A percentile compares a stretch with the other conserved stretches of the same genome.
Evolutionary conservation across 257 asterid species (phyloP).

Genomic region (Primulina huaijiensis): DNA sequence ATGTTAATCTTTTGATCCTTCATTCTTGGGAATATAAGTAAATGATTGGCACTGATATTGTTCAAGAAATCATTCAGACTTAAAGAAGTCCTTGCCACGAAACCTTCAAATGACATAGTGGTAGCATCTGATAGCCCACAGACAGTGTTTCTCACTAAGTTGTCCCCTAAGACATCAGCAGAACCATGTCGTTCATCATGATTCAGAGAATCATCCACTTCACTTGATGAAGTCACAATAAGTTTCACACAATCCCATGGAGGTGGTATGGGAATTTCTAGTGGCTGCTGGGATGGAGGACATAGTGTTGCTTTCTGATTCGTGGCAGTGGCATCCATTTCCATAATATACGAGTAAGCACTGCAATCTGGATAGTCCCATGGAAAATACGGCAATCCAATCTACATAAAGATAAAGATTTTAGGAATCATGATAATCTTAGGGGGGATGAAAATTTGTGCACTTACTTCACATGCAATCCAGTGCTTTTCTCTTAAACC

Average conservation of each 20-base stretch:
- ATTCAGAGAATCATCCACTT: slow-evolving; percentile 22
- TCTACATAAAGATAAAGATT: slow-evolving; percentile 41
- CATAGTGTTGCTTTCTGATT: slow-evolving; percentile 37
- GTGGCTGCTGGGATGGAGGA: slow-evolving; percentile 52
- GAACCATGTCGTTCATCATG: slow-evolving; percentile 25
- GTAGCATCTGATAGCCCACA: slow-evolving; percentile 20
- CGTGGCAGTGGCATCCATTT: slow-evolving; percentile 41
- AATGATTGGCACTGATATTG: slow-evolving; percentile 27
- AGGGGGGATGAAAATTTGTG: not conserved
- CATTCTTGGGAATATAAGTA: slow-evolving; percentile 53
- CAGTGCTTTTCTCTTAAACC: not conserved
- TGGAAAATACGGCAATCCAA: slow-evolving; percentile 75
- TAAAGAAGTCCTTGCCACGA: slow-evolving; percentile 63
- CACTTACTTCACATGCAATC: not conserved
- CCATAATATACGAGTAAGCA: slow-evolving; percentile 55
- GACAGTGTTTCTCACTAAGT: slow-evolving; percentile 16
- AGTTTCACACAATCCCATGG: slow-evolving; percentile 66
- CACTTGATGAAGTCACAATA: slow-evolving; percentile 23
- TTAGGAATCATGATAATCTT: slow-evolving; percentile 1
- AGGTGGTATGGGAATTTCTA: slow-evolving; percentile 51
- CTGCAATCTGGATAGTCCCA: slow-evolving; percentile 75
- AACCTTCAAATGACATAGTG: slow-evolving; percentile 42
- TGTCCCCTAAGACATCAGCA: slow-evolving; percentile 23
- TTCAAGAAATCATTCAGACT: slow-evolving; percentile 41
- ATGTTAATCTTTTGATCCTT: slow-evolving; percentile 40